phyloP scores from a whole-genome alignment of 2,329 filamentous ascomycete genomes.

The Verticillium nonalfalfae region DNA sequence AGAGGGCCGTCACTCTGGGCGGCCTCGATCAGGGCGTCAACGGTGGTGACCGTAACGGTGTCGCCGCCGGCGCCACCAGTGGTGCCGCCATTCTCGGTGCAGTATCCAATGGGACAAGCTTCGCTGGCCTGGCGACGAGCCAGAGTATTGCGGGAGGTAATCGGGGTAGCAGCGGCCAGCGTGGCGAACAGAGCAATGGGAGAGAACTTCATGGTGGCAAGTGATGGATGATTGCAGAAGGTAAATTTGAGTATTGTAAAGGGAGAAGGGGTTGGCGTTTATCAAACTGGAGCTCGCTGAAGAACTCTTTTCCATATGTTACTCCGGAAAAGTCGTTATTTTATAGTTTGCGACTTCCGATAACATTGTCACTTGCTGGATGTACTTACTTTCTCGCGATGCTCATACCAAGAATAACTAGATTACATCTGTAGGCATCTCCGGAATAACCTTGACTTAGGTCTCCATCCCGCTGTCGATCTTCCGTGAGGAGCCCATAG shows the following conservation, averaged over 20 bases:
- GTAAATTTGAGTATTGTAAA: neutral
- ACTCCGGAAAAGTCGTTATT: neutral
- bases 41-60: slow-evolving; percentile 20
- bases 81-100: slow-evolving; percentile 23
- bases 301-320: neutral
- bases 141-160: slow-evolving; percentile 8
- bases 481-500: neutral
- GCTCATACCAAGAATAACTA: neutral
- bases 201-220: slow-evolving; percentile 9
- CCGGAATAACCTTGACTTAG: neutral
- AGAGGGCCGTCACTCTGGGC: slow-evolving; percentile 17
- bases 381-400: neutral
- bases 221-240: neutral
- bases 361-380: neutral
- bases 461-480: neutral
- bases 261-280: neutral
- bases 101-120: slow-evolving; percentile 20
- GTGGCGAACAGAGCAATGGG: slow-evolving; percentile 8
- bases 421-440: neutral
- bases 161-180: slow-evolving; percentile 7
- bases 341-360: neutral
- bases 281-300: neutral
- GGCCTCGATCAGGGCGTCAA: slow-evolving; percentile 18
- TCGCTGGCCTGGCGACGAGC: slow-evolving; percentile 8
- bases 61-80: slow-evolving; percentile 20